Base-by-base conservation (phyloP, 2,329 filamentous ascomycete genomes). In the Claviceps digitariae region DNA sequence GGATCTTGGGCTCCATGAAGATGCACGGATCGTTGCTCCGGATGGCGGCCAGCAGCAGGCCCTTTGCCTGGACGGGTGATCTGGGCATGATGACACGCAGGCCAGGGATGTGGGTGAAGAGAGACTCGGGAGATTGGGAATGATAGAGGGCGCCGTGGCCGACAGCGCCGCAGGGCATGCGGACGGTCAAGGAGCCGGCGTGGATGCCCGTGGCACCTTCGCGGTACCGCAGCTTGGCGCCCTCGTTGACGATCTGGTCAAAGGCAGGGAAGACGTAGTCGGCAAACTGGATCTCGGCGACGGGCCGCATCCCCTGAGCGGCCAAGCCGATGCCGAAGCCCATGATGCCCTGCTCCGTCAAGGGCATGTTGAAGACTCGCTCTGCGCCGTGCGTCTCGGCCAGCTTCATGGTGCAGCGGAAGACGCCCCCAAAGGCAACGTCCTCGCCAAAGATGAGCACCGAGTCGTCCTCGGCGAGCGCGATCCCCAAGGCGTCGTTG, bases 401-500 rank as follows among this genome's bases (percentile, higher is more conserved):
- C 17, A 98, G 77, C 61, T 90, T 88, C 82, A 93, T 91, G 34
- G 88, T 91, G 70, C 90, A 96, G 54, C 93, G 81, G 65, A 98
- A 98, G 17, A 98, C 93, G 52, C 93, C 93, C 44, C 93, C 93
- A 58, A 98, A 98, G 15, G 93, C 88, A 8, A 98, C 90, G 65
- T 98, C 93, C 69, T 98, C 93, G 44, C 93, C 93, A 63, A 98
- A 98, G 10, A 98, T 77, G 54, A 97, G 73, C 23, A 95, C 89
- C 20, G 84, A 83, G 58, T 95, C 88, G 62, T 96, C 90, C 38
- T 84, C 81, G 17, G 85, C 81, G 29, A 98, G 77, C 25, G 91
- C 88, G 55, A 85, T 87, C 23, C 86, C 81, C 23, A 98, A 76
- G 12, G 91, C 90, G 59, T 91, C 83, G 66, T 97, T 97, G 73